phyloP scores from a whole-genome alignment of 257 asterid genomes.

The Linaria vulgaris region DNA sequence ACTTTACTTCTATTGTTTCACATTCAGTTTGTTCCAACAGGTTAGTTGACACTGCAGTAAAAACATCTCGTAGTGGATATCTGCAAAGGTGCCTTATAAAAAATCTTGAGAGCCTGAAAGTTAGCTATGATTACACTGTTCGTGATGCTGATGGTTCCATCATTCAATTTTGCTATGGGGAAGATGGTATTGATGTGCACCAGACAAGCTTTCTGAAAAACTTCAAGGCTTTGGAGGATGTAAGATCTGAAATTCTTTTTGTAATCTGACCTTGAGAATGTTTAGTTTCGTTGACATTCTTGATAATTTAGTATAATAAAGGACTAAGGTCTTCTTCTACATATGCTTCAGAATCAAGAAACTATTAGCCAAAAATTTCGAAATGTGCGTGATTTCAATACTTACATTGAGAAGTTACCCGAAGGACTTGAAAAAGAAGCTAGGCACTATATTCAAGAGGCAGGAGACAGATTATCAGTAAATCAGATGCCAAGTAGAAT shows the following conservation, averaged over 20 bases:
- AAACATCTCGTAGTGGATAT: constrained; percentile 99
- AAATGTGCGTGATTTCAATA: constrained; percentile 44
- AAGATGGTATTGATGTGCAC: constrained; percentile 94
- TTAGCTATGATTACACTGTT: constrained; percentile 85
- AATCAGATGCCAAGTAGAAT: constrained; percentile 18
- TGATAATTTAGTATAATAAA: constrained; percentile 9
- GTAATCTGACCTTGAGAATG: constrained; percentile 1
- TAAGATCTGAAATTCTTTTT: constrained; percentile 39
- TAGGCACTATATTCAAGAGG: constrained; percentile 33
- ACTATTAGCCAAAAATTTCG: constrained; percentile 56
- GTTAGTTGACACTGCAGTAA: constrained; percentile 97
- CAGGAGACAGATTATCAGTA: constrained; percentile 23
- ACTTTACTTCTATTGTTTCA: constrained; percentile 22
- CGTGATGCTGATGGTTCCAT: constrained; percentile 98
- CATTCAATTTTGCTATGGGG: constrained; percentile 87
- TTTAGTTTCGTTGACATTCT: constrained; percentile 18
- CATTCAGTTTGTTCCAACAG: constrained; percentile 40
- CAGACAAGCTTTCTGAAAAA: constrained; percentile 81
- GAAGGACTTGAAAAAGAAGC: constrained; percentile 72
- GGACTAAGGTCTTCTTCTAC: constrained; percentile 7
- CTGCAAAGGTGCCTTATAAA: constrained; percentile 85
- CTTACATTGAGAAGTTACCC: constrained; percentile 70
- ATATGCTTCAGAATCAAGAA: constrained; percentile 69
- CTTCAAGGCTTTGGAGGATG: constrained; percentile 77
- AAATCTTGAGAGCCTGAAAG: constrained; percentile 91